phyloP scores from a whole-genome alignment of 768 basidiomycete species.

The Mycena chlorophos region DNA sequence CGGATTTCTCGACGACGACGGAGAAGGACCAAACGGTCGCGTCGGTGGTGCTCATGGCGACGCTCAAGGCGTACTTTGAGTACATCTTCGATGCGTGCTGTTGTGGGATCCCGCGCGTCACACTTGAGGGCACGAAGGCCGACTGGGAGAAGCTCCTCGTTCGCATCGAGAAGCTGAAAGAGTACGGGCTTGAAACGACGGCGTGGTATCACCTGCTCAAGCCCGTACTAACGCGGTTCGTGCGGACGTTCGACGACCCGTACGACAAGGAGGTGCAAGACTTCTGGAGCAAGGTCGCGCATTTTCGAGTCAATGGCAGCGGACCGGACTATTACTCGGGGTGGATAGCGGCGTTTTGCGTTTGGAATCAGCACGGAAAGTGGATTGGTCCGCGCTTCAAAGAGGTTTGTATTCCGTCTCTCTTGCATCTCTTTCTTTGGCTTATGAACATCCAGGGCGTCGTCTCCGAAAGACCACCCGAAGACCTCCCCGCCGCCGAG shows the following conservation, averaged over 20 bases:
- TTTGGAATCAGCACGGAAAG: slow-evolving; percentile 32
- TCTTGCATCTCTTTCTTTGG: background rate
- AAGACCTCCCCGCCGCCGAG: background rate
- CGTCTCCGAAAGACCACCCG: background rate
- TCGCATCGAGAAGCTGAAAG: slow-evolving; percentile 40
- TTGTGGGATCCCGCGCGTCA: slow-evolving; percentile 47
- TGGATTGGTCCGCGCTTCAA: slow-evolving; percentile 28
- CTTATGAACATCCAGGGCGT: background rate
- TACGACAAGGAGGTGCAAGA: slow-evolving; percentile 27
- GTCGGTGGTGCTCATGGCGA: slow-evolving; percentile 44
- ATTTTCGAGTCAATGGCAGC: slow-evolving; percentile 23
- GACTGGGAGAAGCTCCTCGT: slow-evolving; percentile 41
- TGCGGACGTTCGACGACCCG: slow-evolving; percentile 35
- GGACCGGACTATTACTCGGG: slow-evolving; percentile 32
- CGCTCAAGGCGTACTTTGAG: slow-evolving; percentile 40
- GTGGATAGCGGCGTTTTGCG: slow-evolving; percentile 39
- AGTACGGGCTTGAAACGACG: slow-evolving; percentile 33
- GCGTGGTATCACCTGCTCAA: slow-evolving; percentile 43
- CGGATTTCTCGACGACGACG: slow-evolving; percentile 47
- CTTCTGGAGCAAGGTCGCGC: slow-evolving; percentile 33
- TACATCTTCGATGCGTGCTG: slow-evolving; percentile 26
- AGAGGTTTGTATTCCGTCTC: background rate
- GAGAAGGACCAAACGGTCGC: slow-evolving; percentile 36
- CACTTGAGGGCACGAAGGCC: slow-evolving; percentile 39
- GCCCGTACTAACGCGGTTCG: slow-evolving; percentile 39